Conservation (phyloP, 2,329 filamentous ascomycete genomes). For the Penicillium vulpinum region DNA sequence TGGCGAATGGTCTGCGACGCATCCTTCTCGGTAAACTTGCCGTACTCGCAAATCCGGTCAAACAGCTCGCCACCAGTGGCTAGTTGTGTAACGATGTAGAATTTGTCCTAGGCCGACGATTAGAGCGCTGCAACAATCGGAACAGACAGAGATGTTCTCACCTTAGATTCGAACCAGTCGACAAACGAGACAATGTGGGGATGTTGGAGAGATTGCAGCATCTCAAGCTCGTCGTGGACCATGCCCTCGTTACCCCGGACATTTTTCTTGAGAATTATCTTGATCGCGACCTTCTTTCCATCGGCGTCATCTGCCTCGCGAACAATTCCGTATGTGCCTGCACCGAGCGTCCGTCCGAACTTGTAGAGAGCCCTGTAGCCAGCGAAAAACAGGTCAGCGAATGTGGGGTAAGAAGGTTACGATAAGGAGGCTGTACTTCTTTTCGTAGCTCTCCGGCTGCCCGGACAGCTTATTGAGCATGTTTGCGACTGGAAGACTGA, state of each 20-base stretch:
- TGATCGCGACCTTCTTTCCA: conserved; percentile 82
- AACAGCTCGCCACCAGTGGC: conserved; percentile 96
- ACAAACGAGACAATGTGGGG: conserved; percentile 96
- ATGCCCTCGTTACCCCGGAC: conserved; percentile 97
- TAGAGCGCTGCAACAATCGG: not conserved
- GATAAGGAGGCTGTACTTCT: conserved; percentile 67
- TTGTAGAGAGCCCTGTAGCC: conserved; percentile 72
- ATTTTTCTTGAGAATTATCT: conserved; percentile 99
- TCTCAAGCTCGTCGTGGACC: conserved; percentile 95
- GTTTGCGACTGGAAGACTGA: conserved; percentile 64
- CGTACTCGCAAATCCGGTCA: conserved; percentile 96
- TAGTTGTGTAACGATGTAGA: conserved; percentile 97
- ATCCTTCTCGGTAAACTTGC: conserved; percentile 98
- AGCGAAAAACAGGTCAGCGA: conserved; percentile 4
- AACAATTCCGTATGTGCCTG: conserved; percentile 97
- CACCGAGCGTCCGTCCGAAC: conserved; percentile 90
- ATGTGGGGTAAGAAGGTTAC: not conserved
- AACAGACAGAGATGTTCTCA: conserved; percentile 46
- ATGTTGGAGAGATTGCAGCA: conserved; percentile 88
- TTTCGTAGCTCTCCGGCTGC: conserved; percentile 97
- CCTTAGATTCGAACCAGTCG: conserved; percentile 98
- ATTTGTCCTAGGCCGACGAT: conserved; percentile 73
- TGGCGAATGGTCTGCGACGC: conserved; percentile 94
- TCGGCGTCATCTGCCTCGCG: conserved; percentile 83
- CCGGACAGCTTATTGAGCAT: conserved; percentile 96